Conservation (phyloP, 108 stramenopile genomes). For the Conticribra weissflogii region DNA sequence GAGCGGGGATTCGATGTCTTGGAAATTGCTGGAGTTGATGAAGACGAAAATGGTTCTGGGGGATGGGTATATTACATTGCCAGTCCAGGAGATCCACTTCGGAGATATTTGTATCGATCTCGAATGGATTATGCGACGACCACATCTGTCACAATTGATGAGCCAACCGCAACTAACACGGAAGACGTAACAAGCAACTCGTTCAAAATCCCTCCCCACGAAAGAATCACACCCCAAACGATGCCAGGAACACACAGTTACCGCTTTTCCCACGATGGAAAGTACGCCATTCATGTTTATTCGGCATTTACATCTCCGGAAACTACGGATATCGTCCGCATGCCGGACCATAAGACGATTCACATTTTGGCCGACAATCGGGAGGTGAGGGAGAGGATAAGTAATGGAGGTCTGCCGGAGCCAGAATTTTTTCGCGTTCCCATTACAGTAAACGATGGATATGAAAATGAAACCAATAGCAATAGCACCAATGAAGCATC, state of each 20-base stretch:
- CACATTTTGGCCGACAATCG: conserved; percentile 42
- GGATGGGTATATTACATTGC: conserved; percentile 49
- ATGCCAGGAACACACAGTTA: conserved; percentile 49
- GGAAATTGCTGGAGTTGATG: conserved; percentile 49
- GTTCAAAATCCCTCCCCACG: conserved; percentile 27
- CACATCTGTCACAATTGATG: too few relatives aligned
- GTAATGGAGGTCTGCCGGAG: conserved; percentile 32
- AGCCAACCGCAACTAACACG: too few relatives aligned
- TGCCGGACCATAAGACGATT: conserved; percentile 41
- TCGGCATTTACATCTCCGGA: conserved; percentile 40
- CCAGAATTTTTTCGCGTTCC: conserved; percentile 48
- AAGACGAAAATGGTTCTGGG: too few relatives aligned
- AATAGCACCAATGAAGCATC: too few relatives aligned
- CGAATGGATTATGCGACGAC: background rate
- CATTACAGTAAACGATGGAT: too few relatives aligned
- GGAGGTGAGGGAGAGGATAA: conserved; percentile 36
- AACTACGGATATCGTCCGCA: conserved; percentile 39
- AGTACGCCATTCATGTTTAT: conserved; percentile 44
- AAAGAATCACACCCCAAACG: conserved; percentile 39
- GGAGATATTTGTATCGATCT: conserved; percentile 42
- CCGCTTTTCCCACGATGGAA: conserved; percentile 44
- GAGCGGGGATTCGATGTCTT: conserved; percentile 41
- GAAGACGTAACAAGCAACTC: too few relatives aligned
- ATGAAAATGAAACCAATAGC: too few relatives aligned
- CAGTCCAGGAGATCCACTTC: conserved; percentile 45